Percentiles rank a stretch among this genome's conserved stretches.
Evolutionary conservation across 1,284 basidiomycete species (phyloP).

Genomic region (Mycena sp.): DNA sequence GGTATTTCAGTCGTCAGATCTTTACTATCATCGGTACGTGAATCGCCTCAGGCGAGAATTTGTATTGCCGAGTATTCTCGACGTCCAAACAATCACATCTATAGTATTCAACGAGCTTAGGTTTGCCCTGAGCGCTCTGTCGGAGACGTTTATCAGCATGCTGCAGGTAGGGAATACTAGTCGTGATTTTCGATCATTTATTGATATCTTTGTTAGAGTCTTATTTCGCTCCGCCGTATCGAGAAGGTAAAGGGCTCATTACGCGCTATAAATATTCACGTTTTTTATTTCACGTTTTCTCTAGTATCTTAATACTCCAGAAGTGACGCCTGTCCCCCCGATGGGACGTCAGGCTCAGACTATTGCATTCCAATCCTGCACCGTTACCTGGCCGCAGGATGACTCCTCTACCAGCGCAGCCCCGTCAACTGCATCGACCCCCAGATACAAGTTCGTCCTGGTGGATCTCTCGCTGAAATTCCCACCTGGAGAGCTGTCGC

Average conservation of each 20-base stretch:
- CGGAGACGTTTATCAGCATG: constrained; percentile 89
- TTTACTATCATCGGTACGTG: constrained; percentile 67
- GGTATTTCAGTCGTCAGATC: constrained; percentile 83
- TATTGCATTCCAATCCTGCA: constrained; percentile 84
- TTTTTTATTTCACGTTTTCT: neutral
- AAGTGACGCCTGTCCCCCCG: constrained; percentile 70
- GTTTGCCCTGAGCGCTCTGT: constrained; percentile 84
- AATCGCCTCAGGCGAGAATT: constrained; percentile 78
- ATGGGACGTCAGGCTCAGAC: constrained; percentile 62
- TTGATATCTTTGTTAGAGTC: constrained; percentile 52
- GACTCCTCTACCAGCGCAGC: neutral
- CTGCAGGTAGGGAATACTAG: constrained; percentile 42
- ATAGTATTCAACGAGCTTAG: constrained; percentile 87
- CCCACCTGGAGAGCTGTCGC: constrained; percentile 78
- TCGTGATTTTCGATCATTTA: too few relatives aligned
- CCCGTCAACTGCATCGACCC: constrained; percentile 61
- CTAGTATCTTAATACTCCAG: constrained; percentile 73
- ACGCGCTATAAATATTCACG: neutral
- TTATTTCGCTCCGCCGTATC: constrained; percentile 90
- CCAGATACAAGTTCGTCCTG: constrained; percentile 80
- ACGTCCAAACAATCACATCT: neutral
- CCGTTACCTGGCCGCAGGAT: constrained; percentile 90
- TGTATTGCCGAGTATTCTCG: constrained; percentile 36
- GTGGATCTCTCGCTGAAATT: constrained; percentile 82
- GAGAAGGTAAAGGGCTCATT: too few relatives aligned